Evolutionary conservation across 2,329 filamentous ascomycete species (phyloP).

Genomic region (Xylaria arbuscula): DNA sequence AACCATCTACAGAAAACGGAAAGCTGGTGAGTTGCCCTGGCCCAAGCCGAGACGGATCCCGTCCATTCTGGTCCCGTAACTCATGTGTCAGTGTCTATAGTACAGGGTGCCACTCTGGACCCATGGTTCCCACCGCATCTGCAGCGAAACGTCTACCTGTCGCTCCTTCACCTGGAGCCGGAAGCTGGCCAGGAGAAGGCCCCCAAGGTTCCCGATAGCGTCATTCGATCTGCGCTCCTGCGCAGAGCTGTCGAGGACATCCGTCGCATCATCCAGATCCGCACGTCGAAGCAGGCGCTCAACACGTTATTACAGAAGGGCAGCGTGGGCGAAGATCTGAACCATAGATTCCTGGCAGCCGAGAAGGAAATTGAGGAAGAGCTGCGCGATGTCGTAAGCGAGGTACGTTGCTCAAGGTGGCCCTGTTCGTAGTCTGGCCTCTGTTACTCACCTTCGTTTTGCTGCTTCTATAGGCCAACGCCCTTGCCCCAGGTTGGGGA

Average conservation of each 20-base stretch:
- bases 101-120: constrained; percentile 83
- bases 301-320: constrained; percentile 85
- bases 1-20: constrained; percentile 90
- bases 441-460: constrained; percentile 12
- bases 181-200: constrained; percentile 73
- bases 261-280: constrained; percentile 86
- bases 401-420: constrained; percentile 66
- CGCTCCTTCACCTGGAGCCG: constrained; percentile 82
- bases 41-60: constrained; percentile 11
- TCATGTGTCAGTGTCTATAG: constrained; percentile 54
- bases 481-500: constrained; percentile 88
- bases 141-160: constrained; percentile 93
- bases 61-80: neutral
- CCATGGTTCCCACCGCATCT: constrained; percentile 95
- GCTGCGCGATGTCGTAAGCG: constrained; percentile 89
- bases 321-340: constrained; percentile 94
- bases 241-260: constrained; percentile 94
- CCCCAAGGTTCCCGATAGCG: constrained; percentile 79
- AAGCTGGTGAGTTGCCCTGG: constrained; percentile 71
- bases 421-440: neutral
- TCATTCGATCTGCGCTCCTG: constrained; percentile 88
- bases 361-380: constrained; percentile 99
- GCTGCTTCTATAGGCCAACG: constrained; percentile 79
- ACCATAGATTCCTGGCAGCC: constrained; percentile 89
- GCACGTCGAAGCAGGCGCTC: constrained; percentile 88